Evolutionary conservation across 1,284 basidiomycete species (phyloP), one percentile per base, ranked within the genome.

Genomic region (Ustilago sp.): DNA sequence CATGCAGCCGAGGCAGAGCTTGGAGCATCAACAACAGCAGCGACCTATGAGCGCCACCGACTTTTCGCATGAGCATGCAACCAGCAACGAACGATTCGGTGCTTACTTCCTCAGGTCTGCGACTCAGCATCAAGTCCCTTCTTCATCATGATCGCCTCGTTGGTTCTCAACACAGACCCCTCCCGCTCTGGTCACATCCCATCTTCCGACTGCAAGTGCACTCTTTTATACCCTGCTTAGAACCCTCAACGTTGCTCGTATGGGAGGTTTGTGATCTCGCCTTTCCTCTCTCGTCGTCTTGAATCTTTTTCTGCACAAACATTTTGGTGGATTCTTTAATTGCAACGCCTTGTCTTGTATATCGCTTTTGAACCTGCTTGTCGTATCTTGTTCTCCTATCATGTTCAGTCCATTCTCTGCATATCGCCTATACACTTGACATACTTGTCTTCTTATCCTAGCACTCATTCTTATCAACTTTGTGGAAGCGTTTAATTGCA

Each of bases 401-500:
- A 13, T 35, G 36, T 11, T 35, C 13, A 28, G 32, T 35, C 19
- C 36, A 28, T 56, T 11, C 32, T 34, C 15, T 28, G 43, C 48
- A 48, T 50, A 50, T 51, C 36, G 45, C 32, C 19, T 17, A 31
- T 36, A 41, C 41, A 31, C 19, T 41, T 48, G 47, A 12, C 47
- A 19, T 32, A 8, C 43, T 45, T 11, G 19, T 50, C 23, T 28
- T 38, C 3, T 39, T 38, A 15, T 17, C 15, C 15, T 17, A 15
- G 13, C 15, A 17, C 39, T 15, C 39, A 41, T 6, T 41, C 9
- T 23, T 47, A 45, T 31, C 32, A 19, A 15, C 39, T 28, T 54
- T 58, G 39, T 39, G 67, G 67, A 68, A 59, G 50, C 32, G 57
- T 63, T 47, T 60, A 64, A 70, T 64, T 38, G 36, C 41, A 57